phyloP scores from a whole-genome alignment of 768 basidiomycete species.

The Mycena sanguinolenta region DNA sequence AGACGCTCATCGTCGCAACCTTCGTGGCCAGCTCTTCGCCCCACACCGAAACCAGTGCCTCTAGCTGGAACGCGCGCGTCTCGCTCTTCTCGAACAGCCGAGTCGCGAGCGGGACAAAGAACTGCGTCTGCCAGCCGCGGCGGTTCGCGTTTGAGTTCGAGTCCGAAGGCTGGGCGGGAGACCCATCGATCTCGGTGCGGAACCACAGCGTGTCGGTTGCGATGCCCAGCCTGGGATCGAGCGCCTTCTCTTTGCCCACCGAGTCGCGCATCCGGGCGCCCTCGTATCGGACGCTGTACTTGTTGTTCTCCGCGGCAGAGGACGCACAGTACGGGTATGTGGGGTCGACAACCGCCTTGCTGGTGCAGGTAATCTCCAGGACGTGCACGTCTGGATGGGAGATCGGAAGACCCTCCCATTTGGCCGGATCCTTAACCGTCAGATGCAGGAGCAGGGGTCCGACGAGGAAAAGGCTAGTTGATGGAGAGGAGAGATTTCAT shows the following conservation, averaged over 20 bases:
- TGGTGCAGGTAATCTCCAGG: slow-evolving; percentile 50
- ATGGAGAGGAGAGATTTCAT: not conserved
- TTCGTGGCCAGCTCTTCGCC: slow-evolving; percentile 44
- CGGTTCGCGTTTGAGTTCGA: slow-evolving; percentile 31
- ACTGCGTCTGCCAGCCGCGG: slow-evolving; percentile 51
- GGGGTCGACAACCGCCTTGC: slow-evolving; percentile 37
- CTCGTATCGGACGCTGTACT: slow-evolving; percentile 27
- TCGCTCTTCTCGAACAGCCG: slow-evolving; percentile 62
- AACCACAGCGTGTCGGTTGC: slow-evolving; percentile 49
- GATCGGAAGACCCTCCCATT: slow-evolving; percentile 47
- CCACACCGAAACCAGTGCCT: slow-evolving; percentile 52
- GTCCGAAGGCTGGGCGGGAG: no score
- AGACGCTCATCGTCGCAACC: slow-evolving; percentile 54
- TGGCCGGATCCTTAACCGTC: slow-evolving; percentile 45
- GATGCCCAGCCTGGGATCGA: slow-evolving; percentile 41
- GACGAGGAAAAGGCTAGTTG: slow-evolving; percentile 38
- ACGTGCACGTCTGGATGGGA: slow-evolving; percentile 50
- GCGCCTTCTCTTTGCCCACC: slow-evolving; percentile 29
- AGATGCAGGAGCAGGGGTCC: slow-evolving; percentile 50
- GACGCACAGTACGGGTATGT: slow-evolving; percentile 35
- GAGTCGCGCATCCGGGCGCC: slow-evolving; percentile 25
- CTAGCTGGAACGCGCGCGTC: slow-evolving; percentile 57
- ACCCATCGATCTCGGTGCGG: no score
- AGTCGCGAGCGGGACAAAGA: slow-evolving; percentile 64
- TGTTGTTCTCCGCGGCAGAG: slow-evolving; percentile 15